Evolutionary conservation across 1,139 yeast genomes (phyloP), one percentile per base, ranked within the genome.

Genomic region (Saccharomyces pastorianus): DNA sequence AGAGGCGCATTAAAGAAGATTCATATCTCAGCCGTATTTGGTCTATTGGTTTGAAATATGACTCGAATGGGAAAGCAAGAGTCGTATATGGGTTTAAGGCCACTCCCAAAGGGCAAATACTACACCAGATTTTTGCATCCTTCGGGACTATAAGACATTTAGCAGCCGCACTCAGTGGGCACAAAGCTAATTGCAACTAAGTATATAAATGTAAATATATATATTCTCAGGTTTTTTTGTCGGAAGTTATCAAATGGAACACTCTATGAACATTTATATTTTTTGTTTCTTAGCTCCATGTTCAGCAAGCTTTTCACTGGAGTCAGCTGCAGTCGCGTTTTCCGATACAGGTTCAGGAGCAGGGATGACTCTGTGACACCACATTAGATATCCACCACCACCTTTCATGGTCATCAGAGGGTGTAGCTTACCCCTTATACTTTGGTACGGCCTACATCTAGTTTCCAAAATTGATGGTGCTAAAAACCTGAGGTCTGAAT

Each of bases 401-500:
- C 96, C 91, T 66, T 89, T 79, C 79, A 86, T 84, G 0, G 97
- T 88, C 99, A 93, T 95, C 57, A 84, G 71, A 0, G 99, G 99
- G 69, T 95, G 99, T 68, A 93, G 76, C 67, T 96, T 83, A 6
- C 99, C 99, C 11, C 96, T 90, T 29, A 93, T 81, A 3, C 97
- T 90, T 71, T 93, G 99, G 67, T 86, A 89, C 51, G 85, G 85
- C 59, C 97, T 81, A 7, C 88, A 95, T 56, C 89, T 77, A 0
- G 96, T 81, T 68, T 91, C 97, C 57, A 81, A 76, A 29, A 95
- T 82, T 2, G 90, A 81, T 4, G 97, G 96, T 0, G 95, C 95
- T 62, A 93, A 75, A 9, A 88, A 80, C 52, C 91, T 76, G 59
- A 81, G 76, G 61, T 89, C 95, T 48, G 74, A 74, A 58, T 81